These are phyloP conservation scores for Taphrina populina DNA, from an alignment of 1,139 yeast genomes.

Conservation along the genomic window DNA sequence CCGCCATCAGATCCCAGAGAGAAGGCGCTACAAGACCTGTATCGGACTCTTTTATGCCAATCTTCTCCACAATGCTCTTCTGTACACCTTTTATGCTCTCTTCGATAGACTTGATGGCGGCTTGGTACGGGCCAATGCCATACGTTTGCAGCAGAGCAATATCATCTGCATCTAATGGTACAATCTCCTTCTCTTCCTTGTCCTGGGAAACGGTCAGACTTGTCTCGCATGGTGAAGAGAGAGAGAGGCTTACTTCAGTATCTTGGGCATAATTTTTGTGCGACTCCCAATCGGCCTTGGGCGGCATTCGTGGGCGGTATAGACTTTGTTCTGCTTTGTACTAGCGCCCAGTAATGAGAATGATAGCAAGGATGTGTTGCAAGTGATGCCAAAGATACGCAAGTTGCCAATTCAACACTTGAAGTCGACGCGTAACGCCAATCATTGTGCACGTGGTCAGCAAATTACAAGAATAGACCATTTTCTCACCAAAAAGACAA, in stretches of 20 bases:
- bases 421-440: no score
- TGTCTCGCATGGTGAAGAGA: no score
- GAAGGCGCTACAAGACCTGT: constrained; percentile 95
- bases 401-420: no score
- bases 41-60: constrained; percentile 78
- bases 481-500: no score
- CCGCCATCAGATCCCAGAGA: constrained; percentile 96
- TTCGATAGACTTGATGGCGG: constrained; percentile 74
- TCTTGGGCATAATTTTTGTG: constrained; percentile 51
- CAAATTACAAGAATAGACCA: no score
- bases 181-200: constrained; percentile 68
- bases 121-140: constrained; percentile 95
- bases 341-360: no score
- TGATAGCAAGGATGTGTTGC: no score
- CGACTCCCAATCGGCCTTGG: constrained; percentile 96
- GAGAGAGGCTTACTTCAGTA: constrained; percentile 23
- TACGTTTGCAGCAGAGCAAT: constrained; percentile 94
- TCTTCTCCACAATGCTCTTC: constrained; percentile 83
- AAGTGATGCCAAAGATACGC: no score
- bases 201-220: constrained; percentile 41
- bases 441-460: no score
- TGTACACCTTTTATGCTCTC: constrained; percentile 81
- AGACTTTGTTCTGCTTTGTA: no score
- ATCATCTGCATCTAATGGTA: constrained; percentile 91
- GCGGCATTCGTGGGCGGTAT: constrained; percentile 56